Evolutionary conservation across 495 filamentous ascomycete genomes (phyloP).

Genomic region (Lasiosphaeria ovina): DNA sequence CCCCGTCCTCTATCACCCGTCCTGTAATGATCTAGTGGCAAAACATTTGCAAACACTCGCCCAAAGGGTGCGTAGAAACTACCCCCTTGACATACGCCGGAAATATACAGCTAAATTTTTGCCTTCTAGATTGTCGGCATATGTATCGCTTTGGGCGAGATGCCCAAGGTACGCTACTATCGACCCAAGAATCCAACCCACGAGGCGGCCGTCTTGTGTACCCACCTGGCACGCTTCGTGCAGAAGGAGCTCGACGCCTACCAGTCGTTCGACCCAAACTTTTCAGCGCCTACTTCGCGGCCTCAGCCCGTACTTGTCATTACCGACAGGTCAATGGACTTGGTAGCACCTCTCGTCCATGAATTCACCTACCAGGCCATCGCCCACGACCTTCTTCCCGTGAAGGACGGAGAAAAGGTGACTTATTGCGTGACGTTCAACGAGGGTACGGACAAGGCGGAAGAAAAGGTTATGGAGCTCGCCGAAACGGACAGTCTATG

Average conservation of each 20-base stretch:
- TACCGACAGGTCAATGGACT: slow-evolving; percentile 87
- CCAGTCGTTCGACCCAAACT: slow-evolving; percentile 74
- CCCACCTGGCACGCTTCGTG: slow-evolving; percentile 86
- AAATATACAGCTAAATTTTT: neutral
- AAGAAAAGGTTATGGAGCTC: slow-evolving; percentile 88
- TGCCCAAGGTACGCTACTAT: slow-evolving; percentile 89
- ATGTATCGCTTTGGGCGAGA: slow-evolving; percentile 81
- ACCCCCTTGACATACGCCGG: slow-evolving; percentile 23
- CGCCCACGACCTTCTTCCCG: slow-evolving; percentile 86
- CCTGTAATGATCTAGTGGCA: slow-evolving; percentile 78
- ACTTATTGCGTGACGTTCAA: slow-evolving; percentile 78
- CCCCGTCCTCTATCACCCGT: slow-evolving; percentile 85
- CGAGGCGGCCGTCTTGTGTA: slow-evolving; percentile 82
- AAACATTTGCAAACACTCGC: slow-evolving; percentile 78
- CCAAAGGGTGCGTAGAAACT: slow-evolving; percentile 64
- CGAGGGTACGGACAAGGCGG: slow-evolving; percentile 61
- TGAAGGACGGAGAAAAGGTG: slow-evolving; percentile 83
- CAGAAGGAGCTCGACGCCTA: slow-evolving; percentile 87
- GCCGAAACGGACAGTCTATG: slow-evolving; percentile 87
- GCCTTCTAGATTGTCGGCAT: slow-evolving; percentile 68
- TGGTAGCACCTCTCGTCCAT: slow-evolving; percentile 81
- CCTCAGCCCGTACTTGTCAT: slow-evolving; percentile 84
- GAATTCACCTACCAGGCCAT: slow-evolving; percentile 99
- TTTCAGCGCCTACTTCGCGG: slow-evolving; percentile 74
- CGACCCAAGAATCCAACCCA: slow-evolving; percentile 69